A percentile compares a stretch with the other conserved stretches of the same genome.
phyloP scores from a whole-genome alignment of 805 yeast species.

The Cyberlindnera nakhonratchasimensis region DNA sequence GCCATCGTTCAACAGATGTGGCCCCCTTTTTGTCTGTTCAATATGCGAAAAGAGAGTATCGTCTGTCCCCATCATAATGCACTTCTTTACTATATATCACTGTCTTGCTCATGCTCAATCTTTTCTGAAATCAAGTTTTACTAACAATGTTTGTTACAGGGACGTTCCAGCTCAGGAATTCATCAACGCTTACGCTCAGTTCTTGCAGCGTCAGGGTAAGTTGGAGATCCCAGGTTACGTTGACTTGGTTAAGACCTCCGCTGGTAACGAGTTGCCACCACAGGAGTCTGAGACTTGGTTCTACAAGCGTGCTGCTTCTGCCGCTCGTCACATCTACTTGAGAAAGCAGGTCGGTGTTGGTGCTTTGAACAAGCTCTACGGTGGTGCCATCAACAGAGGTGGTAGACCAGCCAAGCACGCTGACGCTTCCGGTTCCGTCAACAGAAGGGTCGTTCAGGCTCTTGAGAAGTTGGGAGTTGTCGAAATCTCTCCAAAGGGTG shows the following conservation, averaged over 20 bases:
- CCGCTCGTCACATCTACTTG: conserved; percentile 99
- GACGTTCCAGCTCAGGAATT: conserved; percentile 99
- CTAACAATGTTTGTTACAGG: conserved; percentile 45
- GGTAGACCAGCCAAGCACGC: conserved; percentile 97
- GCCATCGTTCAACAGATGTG: too few relatives aligned
- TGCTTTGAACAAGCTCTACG: conserved; percentile 97
- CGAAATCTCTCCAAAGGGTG: conserved; percentile 96
- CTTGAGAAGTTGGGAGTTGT: conserved; percentile 97
- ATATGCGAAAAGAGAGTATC: too few relatives aligned
- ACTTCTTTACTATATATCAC: not conserved
- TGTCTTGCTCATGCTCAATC: not conserved
- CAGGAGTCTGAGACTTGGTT: conserved; percentile 99
- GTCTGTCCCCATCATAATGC: not conserved
- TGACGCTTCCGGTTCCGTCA: conserved; percentile 98
- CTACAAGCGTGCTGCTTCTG: conserved; percentile 99
- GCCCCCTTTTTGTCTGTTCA: too few relatives aligned
- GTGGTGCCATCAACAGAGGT: conserved; percentile 99
- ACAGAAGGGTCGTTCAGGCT: conserved; percentile 98
- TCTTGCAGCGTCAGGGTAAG: conserved; percentile 99
- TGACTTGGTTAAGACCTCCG: conserved; percentile 98
- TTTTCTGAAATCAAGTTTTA: not conserved
- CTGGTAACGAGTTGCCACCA: conserved; percentile 99
- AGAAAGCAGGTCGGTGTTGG: conserved; percentile 99
- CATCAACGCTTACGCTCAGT: conserved; percentile 98
- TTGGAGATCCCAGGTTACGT: conserved; percentile 99